Base-by-base conservation (phyloP, 2,329 filamentous ascomycete genomes). In the Waltergamsia citrina region DNA sequence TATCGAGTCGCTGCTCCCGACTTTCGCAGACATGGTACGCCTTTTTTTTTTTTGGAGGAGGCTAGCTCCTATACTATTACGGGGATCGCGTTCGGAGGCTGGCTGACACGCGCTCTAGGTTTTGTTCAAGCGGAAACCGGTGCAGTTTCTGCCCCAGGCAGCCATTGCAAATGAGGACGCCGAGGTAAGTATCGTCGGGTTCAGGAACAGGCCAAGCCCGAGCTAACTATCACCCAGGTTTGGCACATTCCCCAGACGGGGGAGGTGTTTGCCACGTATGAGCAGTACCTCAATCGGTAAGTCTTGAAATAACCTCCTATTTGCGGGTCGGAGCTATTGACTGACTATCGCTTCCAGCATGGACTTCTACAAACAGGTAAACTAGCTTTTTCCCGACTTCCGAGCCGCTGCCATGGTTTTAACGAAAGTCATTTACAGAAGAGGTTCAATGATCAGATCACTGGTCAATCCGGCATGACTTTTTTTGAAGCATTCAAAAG, bases 381-480 rank as follows among this genome's bases (percentile, higher is more conserved):
- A 71, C 50, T 33, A 17, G 17, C 20, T 19, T 39, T 35, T 34
- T 19, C 29, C 32, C 34, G 31, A 29, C 14, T 35, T 38, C 20
- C 9, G 14, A 18, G 26, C 6, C 7, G 21, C 14, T 16, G 19
- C n/a, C n/a, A 18, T 23, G 14, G 7, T 16, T 7, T 17, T 12
- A 17, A 9, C 14, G 17, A 28, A n/a, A 2, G 3, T 8, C 23
- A 28, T 30, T 32, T 32, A 28, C 47, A 90, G 79, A 85, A 79
- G 51, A 78, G 82, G 36, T 98, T 96, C 57, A 94, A 93, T 40
- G 94, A 93, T 59, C 85, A 94, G 54, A 93, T 96, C 44, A 94
- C 87, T 10, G 92, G 92, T 35, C 90, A 94, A 56, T 93, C 87
- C 20, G 82, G 82, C 34, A 67, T 95, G 44, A 90, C 78, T 4